Base-by-base conservation (phyloP, 805 yeast genomes). In the Starmerella etchellsii region DNA sequence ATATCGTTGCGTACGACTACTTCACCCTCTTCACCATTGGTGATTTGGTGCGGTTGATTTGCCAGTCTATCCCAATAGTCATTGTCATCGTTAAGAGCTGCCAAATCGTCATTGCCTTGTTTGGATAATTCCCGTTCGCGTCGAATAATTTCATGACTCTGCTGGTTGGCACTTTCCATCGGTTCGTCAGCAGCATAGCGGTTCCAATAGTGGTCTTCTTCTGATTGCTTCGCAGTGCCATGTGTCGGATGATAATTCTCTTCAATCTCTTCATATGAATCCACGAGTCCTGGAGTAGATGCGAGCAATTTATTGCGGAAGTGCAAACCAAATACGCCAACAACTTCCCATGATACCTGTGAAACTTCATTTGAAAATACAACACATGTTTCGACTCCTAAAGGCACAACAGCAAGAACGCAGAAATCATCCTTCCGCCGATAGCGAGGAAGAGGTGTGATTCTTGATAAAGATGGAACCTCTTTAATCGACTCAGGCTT, bases 281-380 rank as follows among this genome's bases (percentile, higher is more conserved):
- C 15, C 13, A 21, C 25, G 14, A 36, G 24, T 11, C 34, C 39
- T 5, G 34, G 22, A 3, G 39, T 16, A 7, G 21, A 5, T 11
- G 21, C 19, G 24, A 35, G 9, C 11, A 26, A 5, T 15, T 8
- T 28, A 20, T 34, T n/a, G 15, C 30, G 27, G 22, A 10, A 11
- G 9, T 11, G 32, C 10, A 44, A 11, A 4, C 43, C 20, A 20
- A 47, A 40, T 3, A 43, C 27, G 13, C 51, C 55, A n/a, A 50
- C 38, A 16, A 51, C 22, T 23, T 39, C 46, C 55, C 55, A 51
- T 1, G 43, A 25, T 2, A 32, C 36, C 18, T 41, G 44, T 15
- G 40, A 34, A 16, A 44, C 33, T 21, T 47, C 51, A 16, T 39
- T 37, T 3, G 47, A 39, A 36, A 41, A 43, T n/a, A 39, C 33